Evolutionary conservation across 208 protist genomes (phyloP).

Genomic region (Leishmania amazonensis): DNA sequence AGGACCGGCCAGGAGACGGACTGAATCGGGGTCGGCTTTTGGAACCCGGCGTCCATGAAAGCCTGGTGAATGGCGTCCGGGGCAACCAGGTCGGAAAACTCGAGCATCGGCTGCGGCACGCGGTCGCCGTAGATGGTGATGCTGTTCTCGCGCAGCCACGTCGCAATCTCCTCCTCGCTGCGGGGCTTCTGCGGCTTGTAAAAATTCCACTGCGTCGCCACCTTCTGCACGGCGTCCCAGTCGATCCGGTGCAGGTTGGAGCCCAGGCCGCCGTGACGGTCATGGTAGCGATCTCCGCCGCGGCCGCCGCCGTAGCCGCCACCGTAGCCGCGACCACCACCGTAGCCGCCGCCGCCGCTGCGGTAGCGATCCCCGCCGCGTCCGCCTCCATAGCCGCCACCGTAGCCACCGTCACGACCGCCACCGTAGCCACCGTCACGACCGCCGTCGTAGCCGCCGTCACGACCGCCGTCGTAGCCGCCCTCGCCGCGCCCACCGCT

Average conservation of each 20-base stretch:
- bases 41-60: slow-evolving; percentile 84
- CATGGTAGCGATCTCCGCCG: slow-evolving; percentile 12
- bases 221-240: slow-evolving; percentile 72
- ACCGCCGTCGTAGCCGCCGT: background rate
- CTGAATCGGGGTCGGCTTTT: slow-evolving; percentile 90
- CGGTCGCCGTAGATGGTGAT: slow-evolving; percentile 89
- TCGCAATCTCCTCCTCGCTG: slow-evolving; percentile 71
- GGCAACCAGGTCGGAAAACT: slow-evolving; percentile 80
- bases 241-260: slow-evolving; percentile 70
- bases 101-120: slow-evolving; percentile 84
- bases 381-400: slow-evolving; percentile 12
- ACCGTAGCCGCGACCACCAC: slow-evolving; percentile 18
- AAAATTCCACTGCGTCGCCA: slow-evolving; percentile 82
- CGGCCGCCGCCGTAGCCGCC: slow-evolving; percentile 15
- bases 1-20: slow-evolving; percentile 87
- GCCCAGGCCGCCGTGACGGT: slow-evolving; percentile 53
- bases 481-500: background rate
- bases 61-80: slow-evolving; percentile 78
- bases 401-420: slow-evolving; percentile 14
- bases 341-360: slow-evolving; percentile 8
- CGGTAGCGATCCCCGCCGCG: background rate
- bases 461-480: background rate
- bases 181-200: slow-evolving; percentile 81
- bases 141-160: slow-evolving; percentile 72
- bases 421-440: slow-evolving; percentile 16